A percentile compares a stretch with the other conserved stretches of the same genome.
phyloP scores from a whole-genome alignment of 495 filamentous ascomycete species.

The Trichoderma orchidacearum region DNA sequence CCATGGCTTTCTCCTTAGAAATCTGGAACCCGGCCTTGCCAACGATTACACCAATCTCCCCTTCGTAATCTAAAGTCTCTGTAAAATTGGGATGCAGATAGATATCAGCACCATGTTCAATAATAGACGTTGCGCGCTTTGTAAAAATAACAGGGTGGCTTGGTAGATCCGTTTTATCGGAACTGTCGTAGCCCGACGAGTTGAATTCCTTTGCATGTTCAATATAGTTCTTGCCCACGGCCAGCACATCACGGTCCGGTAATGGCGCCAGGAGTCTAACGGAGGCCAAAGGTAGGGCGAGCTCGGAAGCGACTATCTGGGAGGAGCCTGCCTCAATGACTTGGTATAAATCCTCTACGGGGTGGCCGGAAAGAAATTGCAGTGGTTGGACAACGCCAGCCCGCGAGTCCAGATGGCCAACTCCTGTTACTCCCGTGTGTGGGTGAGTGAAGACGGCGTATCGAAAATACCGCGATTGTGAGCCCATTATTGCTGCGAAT shows the following conservation, averaged over 20 bases:
- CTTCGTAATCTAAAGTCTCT: slow-evolving; percentile 39
- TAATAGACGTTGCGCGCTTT: slow-evolving; percentile 40
- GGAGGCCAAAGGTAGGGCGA: slow-evolving; percentile 20
- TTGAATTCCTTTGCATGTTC: slow-evolving; percentile 23
- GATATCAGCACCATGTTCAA: slow-evolving; percentile 23
- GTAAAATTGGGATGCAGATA: slow-evolving; percentile 35
- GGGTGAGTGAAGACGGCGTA: slow-evolving; percentile 20
- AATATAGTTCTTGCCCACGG: slow-evolving; percentile 42
- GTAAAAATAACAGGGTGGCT: slow-evolving; percentile 17
- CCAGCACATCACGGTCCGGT: slow-evolving; percentile 35
- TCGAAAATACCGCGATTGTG: no score
- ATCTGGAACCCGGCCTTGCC: slow-evolving; percentile 35
- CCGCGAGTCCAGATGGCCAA: slow-evolving; percentile 33
- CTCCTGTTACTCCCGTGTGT: slow-evolving; percentile 12
- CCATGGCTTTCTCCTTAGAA: slow-evolving; percentile 28
- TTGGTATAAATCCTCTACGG: slow-evolving; percentile 31
- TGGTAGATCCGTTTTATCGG: not conserved
- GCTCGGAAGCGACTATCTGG: slow-evolving; percentile 14
- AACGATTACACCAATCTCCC: slow-evolving; percentile 43
- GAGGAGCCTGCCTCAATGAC: slow-evolving; percentile 30
- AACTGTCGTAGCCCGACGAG: not conserved
- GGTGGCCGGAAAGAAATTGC: slow-evolving; percentile 31
- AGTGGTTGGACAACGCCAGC: slow-evolving; percentile 30
- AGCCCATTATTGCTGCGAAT: no score
- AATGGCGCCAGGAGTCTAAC: slow-evolving; percentile 34